Base-by-base conservation (phyloP, 164 flowering plant genomes). In the Warburgia ugandensis region DNA sequence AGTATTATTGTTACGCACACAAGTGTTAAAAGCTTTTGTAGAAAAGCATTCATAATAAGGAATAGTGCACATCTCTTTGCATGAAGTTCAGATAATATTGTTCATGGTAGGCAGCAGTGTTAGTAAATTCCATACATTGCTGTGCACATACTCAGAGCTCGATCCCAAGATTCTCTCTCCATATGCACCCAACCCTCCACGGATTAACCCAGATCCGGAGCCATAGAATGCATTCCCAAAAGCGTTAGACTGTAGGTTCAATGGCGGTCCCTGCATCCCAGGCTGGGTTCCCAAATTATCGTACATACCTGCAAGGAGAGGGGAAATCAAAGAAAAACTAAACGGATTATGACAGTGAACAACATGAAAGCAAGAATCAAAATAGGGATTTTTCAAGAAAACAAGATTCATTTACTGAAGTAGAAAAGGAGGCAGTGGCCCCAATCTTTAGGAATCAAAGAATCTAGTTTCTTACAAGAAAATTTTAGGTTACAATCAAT, bases 141-240 rank as follows among this genome's bases (percentile, higher is more conserved):
- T 85, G 62, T 89, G 97, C 47, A 81, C 95, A 62, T 89, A 85
- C 52, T 83, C 95, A 43, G 97, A 89, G 61, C 97, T 77, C 0
- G 92, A 81, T 17, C 92, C 95, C 27, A 89, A 50, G 38, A 89
- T 77, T 61, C 62, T 83, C 71, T 79, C 97, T 37, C 97, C 95
- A 60, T 86, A 89, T 33, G 95, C 95, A 63, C 90, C 86, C 25
- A 89, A 56, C 32, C 95, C 97, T 45, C 79, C 76, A 52, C 76
- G 73, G 23, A 88, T 81, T 49, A 89, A 70, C 29, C 92, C 95
- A 30, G 95, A 79, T 44, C 90, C 73, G 56, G 89, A 79, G 23
- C 87, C 94, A 68, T 66, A 61, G 52, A 83, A 83, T 28, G 89
- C 54, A 73, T 73, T 79, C 3, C 84, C 87, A 58, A 83, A 88